Base-by-base conservation (phyloP, 2,329 filamentous ascomycete genomes). In the Ophiosphaerella korrae region DNA sequence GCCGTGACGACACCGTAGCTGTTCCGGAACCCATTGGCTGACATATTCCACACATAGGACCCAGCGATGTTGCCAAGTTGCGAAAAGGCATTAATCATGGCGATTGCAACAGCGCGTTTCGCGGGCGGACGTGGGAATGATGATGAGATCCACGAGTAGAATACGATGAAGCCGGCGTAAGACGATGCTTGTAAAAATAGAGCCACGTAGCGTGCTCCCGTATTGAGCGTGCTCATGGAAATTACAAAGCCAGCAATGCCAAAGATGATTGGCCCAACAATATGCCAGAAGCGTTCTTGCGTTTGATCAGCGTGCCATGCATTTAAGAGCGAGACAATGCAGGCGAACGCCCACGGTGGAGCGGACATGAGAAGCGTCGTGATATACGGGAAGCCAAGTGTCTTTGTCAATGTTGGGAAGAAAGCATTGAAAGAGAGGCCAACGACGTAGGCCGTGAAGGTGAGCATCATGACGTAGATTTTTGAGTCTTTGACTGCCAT, bases 1-100 rank as follows among this genome's bases (percentile, higher is more conserved):
- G 82, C 77, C 12, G 81, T 79, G 5, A 87, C 85, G 49, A 88
- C 84, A 3, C 83, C 84, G 60, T 87, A 87, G 53, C 83, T 86
- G 74, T 83, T 81, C 56, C 84, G 79, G 75, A 79, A 87, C 0
- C 85, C 85, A 54, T 87, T 80, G 0, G 79, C 83, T 21, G 77
- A 73, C 42, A 87, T 75, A 45, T 78, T 74, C 84, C 84, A 87
- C 3, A 87, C 84, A 60, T 87, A 87, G 0, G 80, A 82, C 2
- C 84, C 84, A 0, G 84, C 84, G 6, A 72, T 67, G 35, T 72
- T 72, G 13, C 69, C 68, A n/a, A 71, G 59, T 50, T 72, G 68
- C 9, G 61, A 65, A 42, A 71, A 71, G 0, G 82, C 82, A 66
- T 85, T 85, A 74, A 85, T 80, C 67, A 85, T 77, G 48, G 83